Conservation (phyloP, 2,329 filamentous ascomycete genomes). For the Pezicula rhizophila region DNA sequence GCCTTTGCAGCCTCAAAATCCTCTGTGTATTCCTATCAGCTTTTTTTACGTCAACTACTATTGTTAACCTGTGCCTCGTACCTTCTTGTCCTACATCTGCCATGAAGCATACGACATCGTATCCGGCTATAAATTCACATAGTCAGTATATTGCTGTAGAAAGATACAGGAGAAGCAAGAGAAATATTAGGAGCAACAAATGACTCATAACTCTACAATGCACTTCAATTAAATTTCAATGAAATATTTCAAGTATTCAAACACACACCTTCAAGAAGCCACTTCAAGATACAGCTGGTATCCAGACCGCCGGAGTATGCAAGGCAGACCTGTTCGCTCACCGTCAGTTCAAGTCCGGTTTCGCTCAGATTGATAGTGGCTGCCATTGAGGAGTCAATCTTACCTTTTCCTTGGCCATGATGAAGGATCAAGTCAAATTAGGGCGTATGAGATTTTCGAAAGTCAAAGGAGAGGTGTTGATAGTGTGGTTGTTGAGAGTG, state of each 20-base stretch:
- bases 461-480: too few species aligned
- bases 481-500: too few species aligned
- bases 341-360: not conserved
- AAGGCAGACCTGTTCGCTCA: slow-evolving; percentile 30
- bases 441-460: not conserved
- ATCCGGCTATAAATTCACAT: slow-evolving; percentile 25
- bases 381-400: not conserved
- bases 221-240: too few species aligned
- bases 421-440: not conserved
- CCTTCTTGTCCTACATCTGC: slow-evolving; percentile 68
- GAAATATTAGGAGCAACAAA: too few species aligned
- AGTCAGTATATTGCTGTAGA: too few species aligned
- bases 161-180: too few species aligned
- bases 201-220: too few species aligned
- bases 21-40: slow-evolving; percentile 36
- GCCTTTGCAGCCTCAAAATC: slow-evolving; percentile 67
- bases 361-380: not conserved
- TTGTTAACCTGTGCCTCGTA: slow-evolving; percentile 8
- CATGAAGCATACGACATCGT: slow-evolving; percentile 44
- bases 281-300: slow-evolving; percentile 38
- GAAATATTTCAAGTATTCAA: too few species aligned
- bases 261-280: slow-evolving; percentile 36
- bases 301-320: slow-evolving; percentile 39
- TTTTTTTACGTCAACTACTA: slow-evolving; percentile 8
- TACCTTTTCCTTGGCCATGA: slow-evolving; percentile 1